Base-by-base conservation (phyloP, 2,329 filamentous ascomycete genomes). In the Aspergillus hortae region DNA sequence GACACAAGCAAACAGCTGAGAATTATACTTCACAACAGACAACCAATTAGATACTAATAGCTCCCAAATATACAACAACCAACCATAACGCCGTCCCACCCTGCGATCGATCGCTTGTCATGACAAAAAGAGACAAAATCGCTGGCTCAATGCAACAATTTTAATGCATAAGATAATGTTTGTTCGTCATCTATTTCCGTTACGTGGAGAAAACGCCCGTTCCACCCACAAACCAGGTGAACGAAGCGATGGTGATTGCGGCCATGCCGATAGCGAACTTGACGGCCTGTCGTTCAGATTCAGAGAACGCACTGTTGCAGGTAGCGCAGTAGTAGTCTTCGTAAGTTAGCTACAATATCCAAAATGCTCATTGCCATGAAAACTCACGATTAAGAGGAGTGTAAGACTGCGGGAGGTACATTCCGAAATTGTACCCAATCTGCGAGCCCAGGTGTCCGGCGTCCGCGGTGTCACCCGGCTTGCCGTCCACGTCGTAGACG, bases 381-480 rank as follows among this genome's bases (percentile, higher is more conserved):
- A 62, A 55, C 77, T 64, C 71, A 82, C 80, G 73, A 42, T 65
- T 60, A 51, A 79, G 72, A 6, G 78, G 73, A 4, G 74, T 77
- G 63, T 81, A 79, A 4, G 73, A 52, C 66, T 81, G 80, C 40
- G 78, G 75, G 23, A 65, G 63, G 65, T 88, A 88, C 80, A 88
- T 84, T 54, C 81, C 84, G 61, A 88, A 88, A 5, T 67, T 72
- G 61, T 79, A 81, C 14, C 77, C 73, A 51, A 73, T 75, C 61
- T 73, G 79, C 2, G 76, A 71, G 14, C 70, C 74, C 41, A 88
- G 66, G 61, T 84, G 77, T 5, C 85, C 85, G 0, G 84, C 74
- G 12, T 64, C 66, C 2, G 83, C 70, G 15, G 75, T 70, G 4
- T 81, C 80, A 17, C 70, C 80, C 38, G 81, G 70, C 14, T 75